A percentile compares a stretch with the other conserved stretches of the same genome.
Evolutionary conservation across 371 early-diverging fungal species (phyloP).

Genomic region (Blakeslea trispora): DNA sequence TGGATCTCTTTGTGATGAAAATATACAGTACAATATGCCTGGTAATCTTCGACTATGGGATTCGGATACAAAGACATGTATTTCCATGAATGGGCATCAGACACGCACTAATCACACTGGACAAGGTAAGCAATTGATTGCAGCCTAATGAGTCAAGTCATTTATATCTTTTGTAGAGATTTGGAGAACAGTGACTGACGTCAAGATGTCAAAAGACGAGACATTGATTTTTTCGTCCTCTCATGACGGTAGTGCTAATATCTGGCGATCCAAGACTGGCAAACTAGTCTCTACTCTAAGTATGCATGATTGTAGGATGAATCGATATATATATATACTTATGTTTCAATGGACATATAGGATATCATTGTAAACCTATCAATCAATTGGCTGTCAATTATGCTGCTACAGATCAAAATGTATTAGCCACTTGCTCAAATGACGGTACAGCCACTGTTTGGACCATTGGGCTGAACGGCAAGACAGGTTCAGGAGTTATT

Average conservation of each 20-base stretch:
- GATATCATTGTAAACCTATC: slow-evolving; percentile 23
- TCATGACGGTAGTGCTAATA: slow-evolving; percentile 33
- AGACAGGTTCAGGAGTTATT: slow-evolving; percentile 28
- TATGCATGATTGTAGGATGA: slow-evolving; percentile 21
- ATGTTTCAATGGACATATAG: slow-evolving; percentile 1
- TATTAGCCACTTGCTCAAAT: slow-evolving; percentile 36
- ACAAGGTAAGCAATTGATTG: not conserved
- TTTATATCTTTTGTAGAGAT: slow-evolving; percentile 15
- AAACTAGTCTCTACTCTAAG: slow-evolving; percentile 36
- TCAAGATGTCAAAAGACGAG: slow-evolving; percentile 35
- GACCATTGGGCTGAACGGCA: slow-evolving; percentile 29
- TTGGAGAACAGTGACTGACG: slow-evolving; percentile 46
- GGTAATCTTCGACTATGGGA: slow-evolving; percentile 45
- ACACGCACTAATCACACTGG: slow-evolving; percentile 13
- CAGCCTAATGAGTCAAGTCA: not conserved
- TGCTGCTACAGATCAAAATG: slow-evolving; percentile 16
- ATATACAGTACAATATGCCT: slow-evolving; percentile 41
- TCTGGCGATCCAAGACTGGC: slow-evolving; percentile 32
- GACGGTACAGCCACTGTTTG: slow-evolving; percentile 46
- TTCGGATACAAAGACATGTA: slow-evolving; percentile 9
- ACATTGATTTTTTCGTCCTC: slow-evolving; percentile 33
- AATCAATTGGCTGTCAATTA: slow-evolving; percentile 30
- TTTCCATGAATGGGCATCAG: slow-evolving; percentile 29
- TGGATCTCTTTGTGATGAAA: slow-evolving; percentile 41
- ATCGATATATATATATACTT: not conserved